Percentiles rank a stretch among this genome's conserved stretches.
These are phyloP conservation scores for Tuber calosporum DNA, from an alignment of 495 filamentous ascomycete species.

Conservation along the genomic window DNA sequence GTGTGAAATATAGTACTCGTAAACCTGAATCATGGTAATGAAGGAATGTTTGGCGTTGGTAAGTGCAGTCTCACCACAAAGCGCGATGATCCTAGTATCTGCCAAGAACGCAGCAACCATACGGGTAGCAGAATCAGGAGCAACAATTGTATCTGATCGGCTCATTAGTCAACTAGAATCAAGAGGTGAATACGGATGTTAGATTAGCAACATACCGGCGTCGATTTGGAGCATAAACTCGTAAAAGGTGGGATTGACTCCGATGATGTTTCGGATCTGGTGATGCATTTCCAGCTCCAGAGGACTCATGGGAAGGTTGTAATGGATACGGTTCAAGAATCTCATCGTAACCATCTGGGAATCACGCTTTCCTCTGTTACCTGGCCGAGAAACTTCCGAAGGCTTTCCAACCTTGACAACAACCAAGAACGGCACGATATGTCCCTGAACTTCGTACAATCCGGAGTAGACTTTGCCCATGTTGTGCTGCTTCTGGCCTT, in stretches of 20 bases:
- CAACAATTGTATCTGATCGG: constrained; percentile 71
- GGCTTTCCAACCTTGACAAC: constrained; percentile 97
- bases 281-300: constrained; percentile 98
- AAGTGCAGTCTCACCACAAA: constrained; percentile 90
- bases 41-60: constrained; percentile 89
- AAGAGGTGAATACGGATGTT: neutral
- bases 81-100: constrained; percentile 83
- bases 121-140: constrained; percentile 80
- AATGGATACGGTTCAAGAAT: constrained; percentile 96
- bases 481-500: constrained; percentile 96
- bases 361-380: constrained; percentile 98
- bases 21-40: constrained; percentile 98
- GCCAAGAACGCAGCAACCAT: constrained; percentile 86
- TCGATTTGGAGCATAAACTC: constrained; percentile 96
- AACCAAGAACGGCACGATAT: constrained; percentile 96
- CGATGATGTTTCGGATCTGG: constrained; percentile 97
- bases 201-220: constrained; percentile 46
- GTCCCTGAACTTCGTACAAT: constrained; percentile 93
- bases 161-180: neutral
- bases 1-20: constrained; percentile 98
- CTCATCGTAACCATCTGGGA: constrained; percentile 97
- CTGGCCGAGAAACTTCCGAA: constrained; percentile 89
- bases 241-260: constrained; percentile 96
- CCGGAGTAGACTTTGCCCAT: constrained; percentile 99
- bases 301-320: constrained; percentile 91